phyloP scores from a whole-genome alignment of 345 rosid species.

The Carallia brachiata region DNA sequence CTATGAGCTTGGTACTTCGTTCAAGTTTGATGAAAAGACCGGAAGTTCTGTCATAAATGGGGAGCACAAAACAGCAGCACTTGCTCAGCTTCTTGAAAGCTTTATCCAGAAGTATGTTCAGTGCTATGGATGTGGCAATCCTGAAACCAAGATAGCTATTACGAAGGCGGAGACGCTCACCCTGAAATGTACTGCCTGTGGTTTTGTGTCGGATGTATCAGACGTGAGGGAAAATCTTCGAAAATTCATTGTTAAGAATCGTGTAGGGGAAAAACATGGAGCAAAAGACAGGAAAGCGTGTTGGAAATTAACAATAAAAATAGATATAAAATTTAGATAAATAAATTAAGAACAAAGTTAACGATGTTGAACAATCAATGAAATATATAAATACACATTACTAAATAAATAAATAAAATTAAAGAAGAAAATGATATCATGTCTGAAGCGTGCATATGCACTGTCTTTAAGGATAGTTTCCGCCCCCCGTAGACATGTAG shows the following conservation, averaged over 20 bases:
- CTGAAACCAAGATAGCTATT: constrained; percentile 73
- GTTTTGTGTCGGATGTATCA: constrained; percentile 61
- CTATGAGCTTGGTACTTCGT: constrained; percentile 86
- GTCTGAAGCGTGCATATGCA: no score
- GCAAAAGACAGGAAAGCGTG: constrained; percentile 64
- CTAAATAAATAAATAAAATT: no score
- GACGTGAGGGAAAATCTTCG: constrained; percentile 86
- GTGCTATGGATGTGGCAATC: constrained; percentile 90
- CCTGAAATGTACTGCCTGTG: constrained; percentile 82
- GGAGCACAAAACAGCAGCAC: constrained; percentile 66
- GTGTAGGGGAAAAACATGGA: constrained; percentile 60
- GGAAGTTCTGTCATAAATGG: constrained; percentile 81
- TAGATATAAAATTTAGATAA: no score
- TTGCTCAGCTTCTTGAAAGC: constrained; percentile 67
- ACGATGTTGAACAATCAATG: no score
- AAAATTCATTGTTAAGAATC: constrained; percentile 66
- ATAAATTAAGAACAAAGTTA: no score
- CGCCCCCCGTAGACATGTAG: no score
- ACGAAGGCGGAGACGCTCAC: constrained; percentile 68
- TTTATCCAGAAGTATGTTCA: constrained; percentile 88
- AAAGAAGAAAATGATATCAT: no score
- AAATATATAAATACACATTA: no score
- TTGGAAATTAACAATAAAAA: no score
- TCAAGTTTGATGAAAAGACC: constrained; percentile 78
- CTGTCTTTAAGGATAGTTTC: no score